Conservation (phyloP, 176 grass and related monocot species). For the Puccinellia tenuiflora region DNA sequence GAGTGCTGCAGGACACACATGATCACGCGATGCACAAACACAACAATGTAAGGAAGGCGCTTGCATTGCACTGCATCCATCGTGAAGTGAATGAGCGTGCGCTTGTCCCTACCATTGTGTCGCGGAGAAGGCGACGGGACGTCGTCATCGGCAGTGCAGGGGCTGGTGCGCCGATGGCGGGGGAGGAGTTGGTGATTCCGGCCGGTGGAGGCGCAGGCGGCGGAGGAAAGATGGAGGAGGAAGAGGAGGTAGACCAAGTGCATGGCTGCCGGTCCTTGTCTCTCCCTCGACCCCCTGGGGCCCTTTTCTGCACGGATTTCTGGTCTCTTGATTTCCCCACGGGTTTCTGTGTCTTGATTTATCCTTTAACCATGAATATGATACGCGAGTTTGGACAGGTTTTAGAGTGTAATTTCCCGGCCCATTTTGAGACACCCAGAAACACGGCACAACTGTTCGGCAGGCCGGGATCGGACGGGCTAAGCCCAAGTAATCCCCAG, state of each 20-base stretch:
- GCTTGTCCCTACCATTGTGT: background rate
- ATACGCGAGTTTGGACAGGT: too few relatives aligned
- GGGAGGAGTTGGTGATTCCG: conserved; percentile 14
- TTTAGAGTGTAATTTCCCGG: too few relatives aligned
- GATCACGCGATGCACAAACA: background rate
- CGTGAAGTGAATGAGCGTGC: background rate
- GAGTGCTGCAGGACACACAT: conserved; percentile 9
- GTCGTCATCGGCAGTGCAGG: background rate
- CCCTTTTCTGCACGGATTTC: background rate
- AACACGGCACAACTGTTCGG: too few relatives aligned
- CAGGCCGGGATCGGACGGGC: too few relatives aligned
- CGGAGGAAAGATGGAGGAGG: conserved; percentile 23
- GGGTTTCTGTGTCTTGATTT: background rate
- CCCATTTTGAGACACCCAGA: too few relatives aligned
- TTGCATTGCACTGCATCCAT: background rate
- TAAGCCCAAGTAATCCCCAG: too few relatives aligned
- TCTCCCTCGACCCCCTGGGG: background rate
- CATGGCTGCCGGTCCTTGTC: conserved; percentile 14
- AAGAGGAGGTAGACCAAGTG: conserved; percentile 21
- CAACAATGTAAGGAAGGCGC: background rate
- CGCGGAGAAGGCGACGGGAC: conserved; percentile 1
- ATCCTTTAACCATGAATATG: too few relatives aligned
- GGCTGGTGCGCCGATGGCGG: background rate
- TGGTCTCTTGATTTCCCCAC: background rate
- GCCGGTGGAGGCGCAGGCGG: conserved; percentile 20